Conservation (phyloP, 805 yeast genomes). For the Ogataea paradorogensis region DNA sequence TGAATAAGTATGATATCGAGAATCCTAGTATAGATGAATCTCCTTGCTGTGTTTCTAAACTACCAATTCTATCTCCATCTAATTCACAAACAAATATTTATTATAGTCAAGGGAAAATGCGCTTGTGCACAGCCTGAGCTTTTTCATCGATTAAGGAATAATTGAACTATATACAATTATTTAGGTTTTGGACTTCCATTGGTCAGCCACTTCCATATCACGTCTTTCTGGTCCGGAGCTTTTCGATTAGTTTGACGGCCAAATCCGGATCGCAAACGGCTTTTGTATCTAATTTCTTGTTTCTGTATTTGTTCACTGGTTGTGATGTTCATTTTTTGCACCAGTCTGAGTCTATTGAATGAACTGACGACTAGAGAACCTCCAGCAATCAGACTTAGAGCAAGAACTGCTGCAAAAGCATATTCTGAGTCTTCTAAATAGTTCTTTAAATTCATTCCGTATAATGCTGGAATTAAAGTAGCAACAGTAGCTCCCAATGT, state of each 20-base stretch:
- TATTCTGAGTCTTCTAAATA: constrained; percentile 64
- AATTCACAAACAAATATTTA: background rate
- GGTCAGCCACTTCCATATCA: constrained; percentile 56
- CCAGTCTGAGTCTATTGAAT: constrained; percentile 54
- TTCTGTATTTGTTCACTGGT: constrained; percentile 30
- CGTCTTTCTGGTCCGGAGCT: constrained; percentile 36
- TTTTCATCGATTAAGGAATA: too few species aligned
- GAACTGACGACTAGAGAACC: constrained; percentile 51
- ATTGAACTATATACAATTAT: constrained; percentile 10
- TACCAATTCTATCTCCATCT: constrained; percentile 1
- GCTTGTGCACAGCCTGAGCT: constrained; percentile 5
- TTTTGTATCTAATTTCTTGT: constrained; percentile 26
- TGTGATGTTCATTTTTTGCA: constrained; percentile 67
- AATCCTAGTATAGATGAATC: background rate
- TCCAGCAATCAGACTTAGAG: constrained; percentile 52
- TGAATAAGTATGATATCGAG: background rate
- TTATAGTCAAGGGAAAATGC: background rate
- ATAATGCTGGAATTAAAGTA: constrained; percentile 80
- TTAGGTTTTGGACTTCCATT: constrained; percentile 36
- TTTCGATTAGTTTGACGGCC: constrained; percentile 1
- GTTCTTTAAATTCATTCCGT: constrained; percentile 83
- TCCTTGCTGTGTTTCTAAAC: background rate
- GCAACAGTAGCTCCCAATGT: constrained; percentile 86
- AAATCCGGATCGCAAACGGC: constrained; percentile 13
- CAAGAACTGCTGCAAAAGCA: constrained; percentile 62